Evolutionary conservation across 805 yeast genomes (phyloP).

Genomic region (Hagleromyces aurorensis): DNA sequence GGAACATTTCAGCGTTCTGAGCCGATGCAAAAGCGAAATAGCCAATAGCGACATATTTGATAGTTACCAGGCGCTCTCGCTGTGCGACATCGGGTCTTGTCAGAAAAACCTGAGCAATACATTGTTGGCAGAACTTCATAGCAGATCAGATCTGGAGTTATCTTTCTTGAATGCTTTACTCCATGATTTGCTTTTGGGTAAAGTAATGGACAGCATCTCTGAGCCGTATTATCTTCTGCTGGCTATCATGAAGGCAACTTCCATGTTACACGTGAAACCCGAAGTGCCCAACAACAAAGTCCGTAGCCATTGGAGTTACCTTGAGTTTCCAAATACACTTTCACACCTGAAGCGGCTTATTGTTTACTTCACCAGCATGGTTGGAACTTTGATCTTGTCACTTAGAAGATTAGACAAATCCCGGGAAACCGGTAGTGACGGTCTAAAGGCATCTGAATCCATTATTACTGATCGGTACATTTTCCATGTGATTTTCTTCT

Average conservation of each 20-base stretch:
- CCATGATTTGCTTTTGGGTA: conserved; percentile 19
- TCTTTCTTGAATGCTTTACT: conserved; percentile 20
- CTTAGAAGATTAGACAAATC: no score
- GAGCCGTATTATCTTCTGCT: conserved; percentile 25
- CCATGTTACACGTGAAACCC: neutral
- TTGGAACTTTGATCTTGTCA: no score
- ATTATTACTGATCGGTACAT: conserved; percentile 13
- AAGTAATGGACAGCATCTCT: conserved; percentile 16
- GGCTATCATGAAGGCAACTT: conserved; percentile 11
- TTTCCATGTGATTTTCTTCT: conserved; percentile 14
- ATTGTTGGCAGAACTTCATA: conserved; percentile 7
- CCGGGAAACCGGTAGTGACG: conserved; percentile 3
- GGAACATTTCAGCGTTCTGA: conserved; percentile 13
- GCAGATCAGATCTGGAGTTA: conserved; percentile 17
- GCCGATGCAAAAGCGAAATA: neutral
- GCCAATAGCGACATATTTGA: conserved; percentile 2
- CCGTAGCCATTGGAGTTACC: conserved; percentile 1
- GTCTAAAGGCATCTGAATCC: conserved; percentile 2
- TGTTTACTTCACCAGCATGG: no score
- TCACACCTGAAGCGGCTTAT: no score
- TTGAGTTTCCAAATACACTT: no score
- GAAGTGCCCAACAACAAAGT: neutral
- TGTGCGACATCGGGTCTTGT: conserved; percentile 12
- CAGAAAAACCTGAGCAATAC: conserved; percentile 13
- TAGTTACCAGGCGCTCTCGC: conserved; percentile 10